These are phyloP conservation scores for Mychonastes homosphaera DNA, from an alignment of 139 green algal species.

Conservation along the genomic window DNA sequence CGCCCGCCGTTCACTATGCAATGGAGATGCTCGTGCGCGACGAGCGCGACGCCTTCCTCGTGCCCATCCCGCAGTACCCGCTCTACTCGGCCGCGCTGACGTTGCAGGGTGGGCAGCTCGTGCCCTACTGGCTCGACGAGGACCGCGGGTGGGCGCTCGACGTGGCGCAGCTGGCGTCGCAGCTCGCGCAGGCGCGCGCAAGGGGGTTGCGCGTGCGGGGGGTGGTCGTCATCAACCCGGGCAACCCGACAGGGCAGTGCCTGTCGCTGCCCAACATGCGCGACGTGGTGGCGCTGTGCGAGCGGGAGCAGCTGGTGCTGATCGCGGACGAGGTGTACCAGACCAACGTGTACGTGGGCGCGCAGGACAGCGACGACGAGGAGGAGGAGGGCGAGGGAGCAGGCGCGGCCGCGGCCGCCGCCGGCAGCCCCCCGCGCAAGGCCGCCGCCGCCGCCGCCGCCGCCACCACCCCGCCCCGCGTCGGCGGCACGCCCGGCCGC, in stretches of 20 bases:
- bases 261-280: constrained; percentile 59
- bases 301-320: constrained; percentile 70
- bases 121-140: constrained; percentile 87
- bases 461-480: no score
- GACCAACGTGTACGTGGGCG: constrained; percentile 4
- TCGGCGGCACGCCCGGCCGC: no score
- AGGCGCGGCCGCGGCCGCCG: no score
- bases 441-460: no score
- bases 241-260: constrained; percentile 84
- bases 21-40: constrained; percentile 56
- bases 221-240: constrained; percentile 92
- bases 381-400: no score
- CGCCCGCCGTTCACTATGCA: constrained; percentile 55
- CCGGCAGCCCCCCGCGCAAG: no score
- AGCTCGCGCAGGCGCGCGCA: constrained; percentile 13
- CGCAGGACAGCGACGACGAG: no score
- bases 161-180: constrained; percentile 37
- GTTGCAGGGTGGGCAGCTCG: constrained; percentile 74
- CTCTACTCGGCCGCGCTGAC: constrained; percentile 67
- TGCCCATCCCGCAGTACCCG: constrained; percentile 81
- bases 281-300: constrained; percentile 60
- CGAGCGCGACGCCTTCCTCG: constrained; percentile 56
- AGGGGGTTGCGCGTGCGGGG: constrained; percentile 27
- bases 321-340: constrained; percentile 94
- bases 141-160: constrained; percentile 58